A percentile compares a stretch with the other conserved stretches of the same genome.
Conservation (phyloP, 176 grass and related monocot genomes). For the Chloris gayana region DNA sequence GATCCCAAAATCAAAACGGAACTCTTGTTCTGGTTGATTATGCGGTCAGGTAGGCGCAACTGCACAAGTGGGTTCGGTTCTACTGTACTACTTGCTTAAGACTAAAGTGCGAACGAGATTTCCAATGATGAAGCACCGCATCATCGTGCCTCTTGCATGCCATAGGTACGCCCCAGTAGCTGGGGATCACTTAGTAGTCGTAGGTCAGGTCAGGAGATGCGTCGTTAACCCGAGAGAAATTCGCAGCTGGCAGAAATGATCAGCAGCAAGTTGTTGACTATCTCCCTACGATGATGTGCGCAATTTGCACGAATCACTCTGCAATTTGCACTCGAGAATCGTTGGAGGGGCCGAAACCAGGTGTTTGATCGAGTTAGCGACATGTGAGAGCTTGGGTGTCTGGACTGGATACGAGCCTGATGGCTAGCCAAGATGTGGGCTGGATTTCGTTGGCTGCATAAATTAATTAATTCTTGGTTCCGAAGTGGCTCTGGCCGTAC, state of each 20-base stretch:
- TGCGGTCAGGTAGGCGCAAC: not conserved
- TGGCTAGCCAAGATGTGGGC: not conserved
- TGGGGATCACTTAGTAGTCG: not conserved
- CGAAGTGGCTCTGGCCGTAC: not conserved
- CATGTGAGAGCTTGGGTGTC: not conserved
- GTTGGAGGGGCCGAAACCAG: not conserved
- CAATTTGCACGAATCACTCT: not conserved
- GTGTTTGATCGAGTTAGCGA: not conserved
- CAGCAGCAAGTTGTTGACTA: not conserved
- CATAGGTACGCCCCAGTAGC: slow-evolving; percentile 9
- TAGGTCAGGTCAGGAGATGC: not conserved
- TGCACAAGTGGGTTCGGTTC: too few species aligned
- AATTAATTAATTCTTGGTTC: not conserved
- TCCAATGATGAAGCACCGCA: not conserved
- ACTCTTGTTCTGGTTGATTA: too few species aligned
- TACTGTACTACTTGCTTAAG: not conserved
- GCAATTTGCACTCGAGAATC: not conserved
- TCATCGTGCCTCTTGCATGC: not conserved
- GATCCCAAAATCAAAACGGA: too few species aligned
- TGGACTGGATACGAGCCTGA: not conserved
- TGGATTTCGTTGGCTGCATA: not conserved
- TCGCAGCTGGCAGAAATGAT: not conserved
- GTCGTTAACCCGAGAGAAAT: not conserved
- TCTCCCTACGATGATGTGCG: not conserved
- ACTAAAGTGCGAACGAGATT: not conserved